Percentiles rank a stretch among this genome's conserved stretches.
phyloP scores from a whole-genome alignment of 306 rosid species.

The Pachyrhizus erosus region DNA sequence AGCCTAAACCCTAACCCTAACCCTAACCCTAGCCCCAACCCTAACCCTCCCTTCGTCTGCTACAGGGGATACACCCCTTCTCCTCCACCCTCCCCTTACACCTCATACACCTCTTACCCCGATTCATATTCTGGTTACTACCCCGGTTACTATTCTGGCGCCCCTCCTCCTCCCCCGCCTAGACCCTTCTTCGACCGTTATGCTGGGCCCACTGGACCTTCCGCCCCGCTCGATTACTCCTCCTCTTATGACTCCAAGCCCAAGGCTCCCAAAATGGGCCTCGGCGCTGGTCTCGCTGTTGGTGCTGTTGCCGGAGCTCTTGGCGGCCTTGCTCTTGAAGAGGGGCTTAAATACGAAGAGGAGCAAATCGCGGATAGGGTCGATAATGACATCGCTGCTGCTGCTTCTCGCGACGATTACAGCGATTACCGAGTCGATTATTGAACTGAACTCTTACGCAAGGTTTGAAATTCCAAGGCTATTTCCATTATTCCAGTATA shows the following conservation, averaged over 20 bases:
- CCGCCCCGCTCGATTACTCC: conserved; percentile 75
- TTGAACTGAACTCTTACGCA: conserved; percentile 39
- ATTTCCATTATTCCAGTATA: conserved; percentile 29
- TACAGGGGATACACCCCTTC: conserved; percentile 62
- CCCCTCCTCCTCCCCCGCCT: conserved; percentile 66
- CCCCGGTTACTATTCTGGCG: conserved; percentile 65
- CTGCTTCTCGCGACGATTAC: conserved; percentile 62
- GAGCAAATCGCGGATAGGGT: conserved; percentile 68
- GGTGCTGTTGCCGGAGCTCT: conserved; percentile 79
- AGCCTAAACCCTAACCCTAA: conserved; percentile 47
- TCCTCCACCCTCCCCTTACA: conserved; percentile 50
- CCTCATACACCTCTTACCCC: conserved; percentile 59
- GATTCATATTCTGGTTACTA: conserved; percentile 62
- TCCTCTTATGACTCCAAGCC: conserved; percentile 65
- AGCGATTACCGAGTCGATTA: conserved; percentile 55
- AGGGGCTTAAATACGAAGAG: conserved; percentile 74
- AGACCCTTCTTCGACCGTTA: conserved; percentile 75
- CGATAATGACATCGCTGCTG: conserved; percentile 53
- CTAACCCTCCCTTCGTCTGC: conserved; percentile 36
- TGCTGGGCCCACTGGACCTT: conserved; percentile 64
- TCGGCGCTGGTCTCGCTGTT: conserved; percentile 73
- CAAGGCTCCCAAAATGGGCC: conserved; percentile 59
- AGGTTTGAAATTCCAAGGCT: conserved; percentile 40
- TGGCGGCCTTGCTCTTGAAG: conserved; percentile 77
- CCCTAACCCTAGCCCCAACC: conserved; percentile 52